Percentiles rank a stretch among this genome's conserved stretches.
These are phyloP conservation scores for Globisporangium apiculatum DNA, from an alignment of 352 stramenopile genomes.

Conservation along the genomic window DNA sequence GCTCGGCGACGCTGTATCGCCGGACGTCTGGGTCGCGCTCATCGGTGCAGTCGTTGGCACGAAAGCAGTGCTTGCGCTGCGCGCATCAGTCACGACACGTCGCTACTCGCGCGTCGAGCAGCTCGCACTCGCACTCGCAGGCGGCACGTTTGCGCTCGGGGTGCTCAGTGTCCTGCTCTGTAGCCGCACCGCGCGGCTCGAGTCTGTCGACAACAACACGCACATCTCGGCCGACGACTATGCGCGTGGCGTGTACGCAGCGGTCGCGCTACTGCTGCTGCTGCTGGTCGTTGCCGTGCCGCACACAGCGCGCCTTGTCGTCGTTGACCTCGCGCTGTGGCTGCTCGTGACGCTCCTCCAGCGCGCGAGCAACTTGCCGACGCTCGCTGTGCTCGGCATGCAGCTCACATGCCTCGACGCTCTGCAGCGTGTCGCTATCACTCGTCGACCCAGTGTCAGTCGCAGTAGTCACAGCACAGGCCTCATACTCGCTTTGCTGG, in stretches of 20 bases:
- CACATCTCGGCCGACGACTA: constrained; percentile 19
- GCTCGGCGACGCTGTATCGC: constrained; percentile 20
- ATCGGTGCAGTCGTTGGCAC: constrained; percentile 32
- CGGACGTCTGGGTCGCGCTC: constrained; percentile 19
- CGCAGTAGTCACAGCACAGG: constrained; percentile 1
- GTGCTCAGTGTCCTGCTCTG: constrained; percentile 19
- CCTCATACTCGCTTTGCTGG: constrained; percentile 18
- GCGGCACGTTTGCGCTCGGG: constrained; percentile 16
- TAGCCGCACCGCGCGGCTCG: constrained; percentile 7
- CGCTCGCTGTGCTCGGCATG: constrained; percentile 44
- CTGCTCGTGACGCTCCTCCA: constrained; percentile 53
- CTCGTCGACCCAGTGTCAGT: neutral
- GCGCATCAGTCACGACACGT: neutral
- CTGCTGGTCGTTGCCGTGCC: constrained; percentile 6
- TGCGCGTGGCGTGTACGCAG: constrained; percentile 44
- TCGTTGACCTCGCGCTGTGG: constrained; percentile 52
- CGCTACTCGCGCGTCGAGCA: neutral
- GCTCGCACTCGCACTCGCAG: constrained; percentile 7
- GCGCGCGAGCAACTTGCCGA: constrained; percentile 49
- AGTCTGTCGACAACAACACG: neutral
- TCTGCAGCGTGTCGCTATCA: constrained; percentile 12
- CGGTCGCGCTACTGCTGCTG: constrained; percentile 8
- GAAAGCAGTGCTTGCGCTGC: constrained; percentile 14
- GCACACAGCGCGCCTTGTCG: constrained; percentile 8
- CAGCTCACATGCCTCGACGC: constrained; percentile 27